A percentile compares a stretch with the other conserved stretches of the same genome.
phyloP scores from a whole-genome alignment of 192 early-diverging fungal species.

The Neocallimastix lanati region DNA sequence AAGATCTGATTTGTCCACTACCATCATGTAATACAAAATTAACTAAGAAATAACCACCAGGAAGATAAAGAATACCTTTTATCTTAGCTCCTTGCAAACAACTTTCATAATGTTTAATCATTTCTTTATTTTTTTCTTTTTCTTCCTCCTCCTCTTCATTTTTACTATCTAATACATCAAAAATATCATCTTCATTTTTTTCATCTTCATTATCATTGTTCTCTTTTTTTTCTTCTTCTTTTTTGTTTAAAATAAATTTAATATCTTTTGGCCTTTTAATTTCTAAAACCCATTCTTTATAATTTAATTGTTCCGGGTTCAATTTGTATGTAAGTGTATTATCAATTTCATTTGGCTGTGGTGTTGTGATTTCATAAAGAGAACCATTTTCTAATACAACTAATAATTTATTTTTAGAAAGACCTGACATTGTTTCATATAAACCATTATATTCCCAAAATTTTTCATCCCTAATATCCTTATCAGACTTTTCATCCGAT shows the following conservation, averaged over 20 bases:
- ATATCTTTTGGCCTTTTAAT: not conserved
- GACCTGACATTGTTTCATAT: not conserved
- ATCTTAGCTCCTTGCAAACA: conserved; percentile 7
- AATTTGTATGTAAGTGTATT: not conserved
- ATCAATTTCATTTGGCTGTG: not conserved
- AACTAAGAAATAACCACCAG: conserved; percentile 27
- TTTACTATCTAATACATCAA: conserved; percentile 2
- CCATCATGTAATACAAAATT: conserved; percentile 24
- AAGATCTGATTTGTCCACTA: conserved; percentile 24
- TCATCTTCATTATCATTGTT: conserved; percentile 11
- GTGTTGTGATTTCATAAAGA: not conserved
- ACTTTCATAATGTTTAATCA: conserved; percentile 13
- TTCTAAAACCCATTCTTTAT: not conserved
- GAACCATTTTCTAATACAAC: not conserved
- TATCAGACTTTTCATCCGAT: not conserved
- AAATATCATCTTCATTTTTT: conserved; percentile 1
- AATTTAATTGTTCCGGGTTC: not conserved
- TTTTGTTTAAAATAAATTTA: conserved; percentile 4
- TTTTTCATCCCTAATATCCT: not conserved
- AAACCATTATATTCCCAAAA: not conserved
- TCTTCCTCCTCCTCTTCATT: conserved; percentile 6
- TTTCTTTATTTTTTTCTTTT: conserved; percentile 1
- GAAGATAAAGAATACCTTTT: conserved; percentile 14
- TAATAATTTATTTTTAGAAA: not conserved
- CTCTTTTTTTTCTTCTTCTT: conserved; percentile 8